Evolutionary conservation across 176 grass and related monocot genomes (phyloP).

Genomic region (Musa itinerans): DNA sequence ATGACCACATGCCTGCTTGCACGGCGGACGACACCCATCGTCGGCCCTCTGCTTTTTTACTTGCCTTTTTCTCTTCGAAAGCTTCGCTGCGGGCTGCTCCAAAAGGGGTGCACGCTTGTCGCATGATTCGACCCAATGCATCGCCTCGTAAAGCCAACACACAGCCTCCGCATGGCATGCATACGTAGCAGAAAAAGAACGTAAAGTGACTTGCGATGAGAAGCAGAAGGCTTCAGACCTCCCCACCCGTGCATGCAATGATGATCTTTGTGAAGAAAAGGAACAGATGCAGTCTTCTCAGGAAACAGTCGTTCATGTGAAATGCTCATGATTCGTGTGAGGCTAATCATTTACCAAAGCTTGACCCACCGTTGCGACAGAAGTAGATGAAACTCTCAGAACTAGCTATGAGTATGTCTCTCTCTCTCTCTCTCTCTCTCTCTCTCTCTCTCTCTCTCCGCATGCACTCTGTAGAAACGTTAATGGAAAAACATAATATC

Average conservation of each 20-base stretch:
- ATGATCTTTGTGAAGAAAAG: too few relatives aligned
- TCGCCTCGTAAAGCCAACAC: too few relatives aligned
- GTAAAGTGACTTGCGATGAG: too few relatives aligned
- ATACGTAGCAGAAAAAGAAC: not conserved
- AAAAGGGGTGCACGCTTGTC: slow-evolving; percentile 5
- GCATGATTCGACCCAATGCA: not conserved
- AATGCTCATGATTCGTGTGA: not conserved
- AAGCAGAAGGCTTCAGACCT: too few relatives aligned
- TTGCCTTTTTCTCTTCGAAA: not conserved
- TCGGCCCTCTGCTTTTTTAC: not conserved
- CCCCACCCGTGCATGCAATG: not conserved
- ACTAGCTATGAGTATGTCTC: too few relatives aligned
- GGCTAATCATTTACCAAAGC: not conserved
- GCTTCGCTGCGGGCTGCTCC: not conserved
- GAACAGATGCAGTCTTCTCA: not conserved
- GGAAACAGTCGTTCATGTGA: not conserved
- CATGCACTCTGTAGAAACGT: not conserved
- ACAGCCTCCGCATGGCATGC: not conserved
- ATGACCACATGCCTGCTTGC: too few relatives aligned
- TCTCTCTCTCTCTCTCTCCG: not conserved
- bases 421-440: not conserved
- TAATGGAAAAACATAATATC: too few relatives aligned
- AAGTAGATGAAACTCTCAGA: not conserved
- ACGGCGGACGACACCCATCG: not conserved
- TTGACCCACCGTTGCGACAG: not conserved